Evolutionary conservation across 106 monocot genomes (phyloP).

Genomic region (Dioscorea zingiberensis): DNA sequence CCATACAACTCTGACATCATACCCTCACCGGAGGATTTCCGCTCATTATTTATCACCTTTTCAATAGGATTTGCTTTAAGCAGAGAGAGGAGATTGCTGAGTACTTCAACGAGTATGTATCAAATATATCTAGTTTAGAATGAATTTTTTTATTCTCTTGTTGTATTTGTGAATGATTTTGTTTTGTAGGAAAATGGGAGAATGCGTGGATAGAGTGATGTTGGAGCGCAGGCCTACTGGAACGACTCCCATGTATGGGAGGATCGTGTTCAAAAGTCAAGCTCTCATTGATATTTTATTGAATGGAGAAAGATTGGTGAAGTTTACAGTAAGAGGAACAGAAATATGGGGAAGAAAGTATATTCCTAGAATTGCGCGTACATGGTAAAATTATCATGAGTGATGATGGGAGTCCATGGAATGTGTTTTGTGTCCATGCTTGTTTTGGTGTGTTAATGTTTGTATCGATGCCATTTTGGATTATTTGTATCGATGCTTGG

Average conservation of each 20-base stretch:
- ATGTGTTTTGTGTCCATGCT: no score
- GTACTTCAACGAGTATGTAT: constrained; percentile 43
- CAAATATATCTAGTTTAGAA: no score
- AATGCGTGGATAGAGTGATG: constrained; percentile 43
- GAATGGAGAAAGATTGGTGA: constrained; percentile 23
- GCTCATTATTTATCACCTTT: constrained; percentile 48
- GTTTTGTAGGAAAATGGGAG: constrained; percentile 36
- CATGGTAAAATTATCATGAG: no score
- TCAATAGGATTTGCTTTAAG: constrained; percentile 17
- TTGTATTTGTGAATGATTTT: no score
- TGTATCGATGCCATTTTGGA: no score
- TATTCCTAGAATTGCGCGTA: constrained; percentile 7
- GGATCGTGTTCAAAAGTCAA: constrained; percentile 41
- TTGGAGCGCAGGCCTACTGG: constrained; percentile 29
- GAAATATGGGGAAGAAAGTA: constrained; percentile 46
- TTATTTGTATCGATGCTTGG: no score
- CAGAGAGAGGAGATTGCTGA: constrained; percentile 20
- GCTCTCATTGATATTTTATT: constrained; percentile 28
- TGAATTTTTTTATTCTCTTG: no score
- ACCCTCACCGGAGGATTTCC: constrained; percentile 16
- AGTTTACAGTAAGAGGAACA: constrained; percentile 22
- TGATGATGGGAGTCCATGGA: no score
- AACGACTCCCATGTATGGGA: constrained; percentile 33
- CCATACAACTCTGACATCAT: not conserved
- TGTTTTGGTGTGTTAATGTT: no score